These are phyloP conservation scores for Graphiopsis chlorocephala DNA, from an alignment of 2,329 filamentous ascomycete genomes.

Conservation along the genomic window DNA sequence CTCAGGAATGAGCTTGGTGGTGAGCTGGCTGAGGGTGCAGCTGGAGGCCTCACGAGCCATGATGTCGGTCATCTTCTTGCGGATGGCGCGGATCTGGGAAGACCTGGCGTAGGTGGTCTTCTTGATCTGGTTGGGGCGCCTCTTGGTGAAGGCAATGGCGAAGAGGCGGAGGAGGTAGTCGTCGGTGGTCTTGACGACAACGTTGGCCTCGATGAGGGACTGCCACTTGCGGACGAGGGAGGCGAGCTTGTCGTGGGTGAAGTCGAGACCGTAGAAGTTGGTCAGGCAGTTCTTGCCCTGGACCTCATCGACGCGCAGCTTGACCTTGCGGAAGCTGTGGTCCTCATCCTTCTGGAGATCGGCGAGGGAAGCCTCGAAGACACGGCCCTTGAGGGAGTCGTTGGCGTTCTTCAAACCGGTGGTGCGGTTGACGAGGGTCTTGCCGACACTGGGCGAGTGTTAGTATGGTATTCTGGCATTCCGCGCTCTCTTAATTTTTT, in stretches of 20 bases:
- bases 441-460: constrained; percentile 76
- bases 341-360: constrained; percentile 99
- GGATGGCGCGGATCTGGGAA: constrained; percentile 95
- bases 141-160: constrained; percentile 99
- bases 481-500: constrained; percentile 14
- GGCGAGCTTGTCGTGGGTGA: constrained; percentile 99
- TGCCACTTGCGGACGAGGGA: constrained; percentile 99
- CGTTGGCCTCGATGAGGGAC: constrained; percentile 97
- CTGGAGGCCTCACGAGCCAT: constrained; percentile 92
- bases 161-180: constrained; percentile 99
- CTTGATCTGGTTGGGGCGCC: constrained; percentile 99
- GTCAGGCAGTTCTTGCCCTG: constrained; percentile 99
- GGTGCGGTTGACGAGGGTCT: constrained; percentile 98
- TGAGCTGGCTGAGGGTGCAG: constrained; percentile 94
- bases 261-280: constrained; percentile 99
- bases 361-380: constrained; percentile 97
- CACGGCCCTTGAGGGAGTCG: constrained; percentile 96
- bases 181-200: constrained; percentile 99
- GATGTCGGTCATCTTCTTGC: constrained; percentile 99
- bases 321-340: constrained; percentile 99
- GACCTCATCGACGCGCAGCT: constrained; percentile 96
- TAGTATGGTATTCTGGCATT: constrained; percentile 27
- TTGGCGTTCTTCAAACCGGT: constrained; percentile 99
- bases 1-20: constrained; percentile 98
- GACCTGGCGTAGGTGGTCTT: constrained; percentile 98